Evolutionary conservation across 345 rosid species (phyloP).

Genomic region (Crucihimalaya himalaica): DNA sequence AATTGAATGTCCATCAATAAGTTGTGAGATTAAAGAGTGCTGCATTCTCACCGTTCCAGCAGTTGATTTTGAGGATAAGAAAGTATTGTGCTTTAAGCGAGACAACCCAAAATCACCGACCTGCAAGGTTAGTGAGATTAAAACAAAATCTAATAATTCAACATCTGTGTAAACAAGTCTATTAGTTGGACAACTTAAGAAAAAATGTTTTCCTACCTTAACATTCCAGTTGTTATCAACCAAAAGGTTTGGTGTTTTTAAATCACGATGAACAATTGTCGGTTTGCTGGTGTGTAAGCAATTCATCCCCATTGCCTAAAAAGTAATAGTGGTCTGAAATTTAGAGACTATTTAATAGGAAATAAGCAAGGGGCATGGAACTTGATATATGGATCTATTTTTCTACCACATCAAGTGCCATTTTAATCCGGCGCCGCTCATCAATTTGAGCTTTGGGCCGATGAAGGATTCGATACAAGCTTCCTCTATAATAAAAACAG

Average conservation of each 20-base stretch:
- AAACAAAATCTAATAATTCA: background rate
- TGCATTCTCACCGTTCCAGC: slow-evolving; percentile 88
- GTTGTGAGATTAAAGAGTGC: background rate
- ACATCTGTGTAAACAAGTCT: slow-evolving; percentile 5
- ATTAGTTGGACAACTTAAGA: background rate
- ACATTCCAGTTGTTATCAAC: slow-evolving; percentile 99
- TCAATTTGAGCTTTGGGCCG: slow-evolving; percentile 93
- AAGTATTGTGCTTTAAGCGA: slow-evolving; percentile 96
- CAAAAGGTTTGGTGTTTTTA: slow-evolving; percentile 97
- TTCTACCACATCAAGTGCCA: slow-evolving; percentile 99
- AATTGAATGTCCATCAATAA: slow-evolving; percentile 15
- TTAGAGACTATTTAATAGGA: background rate
- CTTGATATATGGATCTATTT: slow-evolving; percentile 21
- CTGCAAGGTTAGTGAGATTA: slow-evolving; percentile 45
- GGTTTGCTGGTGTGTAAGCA: slow-evolving; percentile 95
- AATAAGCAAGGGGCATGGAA: background rate
- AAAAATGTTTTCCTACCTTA: slow-evolving; percentile 52
- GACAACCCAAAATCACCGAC: slow-evolving; percentile 97
- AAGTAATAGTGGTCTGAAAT: slow-evolving; percentile 20
- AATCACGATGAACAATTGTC: slow-evolving; percentile 96
- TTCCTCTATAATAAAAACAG: slow-evolving; percentile 63
- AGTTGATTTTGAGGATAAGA: slow-evolving; percentile 95
- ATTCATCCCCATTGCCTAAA: slow-evolving; percentile 98
- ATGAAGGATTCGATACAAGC: slow-evolving; percentile 89
- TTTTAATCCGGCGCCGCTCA: slow-evolving; percentile 89